These are phyloP conservation scores for Lipomyces anomalus DNA, from an alignment of 805 yeast species.

Conservation along the genomic window DNA sequence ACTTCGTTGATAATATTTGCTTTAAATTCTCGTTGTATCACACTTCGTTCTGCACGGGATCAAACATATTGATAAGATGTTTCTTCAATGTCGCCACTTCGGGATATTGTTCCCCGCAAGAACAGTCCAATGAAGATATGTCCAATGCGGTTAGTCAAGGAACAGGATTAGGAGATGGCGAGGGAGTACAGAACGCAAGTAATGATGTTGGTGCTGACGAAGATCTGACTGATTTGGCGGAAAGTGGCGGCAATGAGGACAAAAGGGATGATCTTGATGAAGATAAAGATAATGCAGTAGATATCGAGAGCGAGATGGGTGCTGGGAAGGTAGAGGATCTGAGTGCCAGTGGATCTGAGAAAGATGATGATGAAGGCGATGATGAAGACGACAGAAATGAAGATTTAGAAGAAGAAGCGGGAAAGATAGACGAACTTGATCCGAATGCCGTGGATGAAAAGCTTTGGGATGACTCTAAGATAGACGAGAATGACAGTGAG, in stretches of 20 bases:
- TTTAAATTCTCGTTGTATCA: conserved; percentile 46
- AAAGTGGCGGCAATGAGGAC: conserved; percentile 66
- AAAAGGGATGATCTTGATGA: conserved; percentile 54
- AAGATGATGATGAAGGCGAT: conserved; percentile 66
- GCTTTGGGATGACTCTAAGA: conserved; percentile 35
- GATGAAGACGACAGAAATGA: conserved; percentile 90
- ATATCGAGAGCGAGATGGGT: conserved; percentile 95
- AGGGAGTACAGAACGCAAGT: conserved; percentile 73
- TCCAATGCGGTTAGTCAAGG: conserved; percentile 69
- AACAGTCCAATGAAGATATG: conserved; percentile 58
- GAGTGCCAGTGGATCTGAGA: too few relatives aligned
- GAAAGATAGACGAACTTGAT: conserved; percentile 75
- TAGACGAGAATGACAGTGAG: conserved; percentile 27
- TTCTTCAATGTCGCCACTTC: conserved; percentile 59
- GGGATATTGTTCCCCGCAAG: conserved; percentile 92
- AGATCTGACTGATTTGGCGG: conserved; percentile 67
- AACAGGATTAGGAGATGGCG: conserved; percentile 89
- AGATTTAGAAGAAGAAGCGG: conserved; percentile 53
- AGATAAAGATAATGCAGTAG: conserved; percentile 82
- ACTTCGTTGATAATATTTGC: conserved; percentile 43
- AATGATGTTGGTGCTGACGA: conserved; percentile 89
- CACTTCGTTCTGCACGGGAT: conserved; percentile 51
- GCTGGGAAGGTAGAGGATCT: conserved; percentile 86
- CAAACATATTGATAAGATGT: conserved; percentile 51
- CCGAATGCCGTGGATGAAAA: too few relatives aligned